These are phyloP conservation scores for Salvia miltiorrhiza DNA, from an alignment of 257 asterid species.

Conservation along the genomic window DNA sequence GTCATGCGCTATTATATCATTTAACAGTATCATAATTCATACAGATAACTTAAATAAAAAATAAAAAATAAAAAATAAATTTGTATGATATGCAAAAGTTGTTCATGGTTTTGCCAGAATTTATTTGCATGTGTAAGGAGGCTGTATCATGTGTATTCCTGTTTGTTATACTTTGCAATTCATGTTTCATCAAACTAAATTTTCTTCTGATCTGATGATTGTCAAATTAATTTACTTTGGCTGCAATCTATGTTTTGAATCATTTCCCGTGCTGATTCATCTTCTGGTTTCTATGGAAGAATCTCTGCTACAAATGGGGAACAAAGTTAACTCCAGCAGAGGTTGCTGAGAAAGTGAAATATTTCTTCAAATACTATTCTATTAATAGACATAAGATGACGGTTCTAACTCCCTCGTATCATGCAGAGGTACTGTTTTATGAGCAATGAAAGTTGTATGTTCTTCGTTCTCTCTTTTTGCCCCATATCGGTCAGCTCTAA, in stretches of 20 bases:
- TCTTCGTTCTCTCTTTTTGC: not conserved
- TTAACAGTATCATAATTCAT: not conserved
- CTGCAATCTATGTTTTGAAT: not conserved
- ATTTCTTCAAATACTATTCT: slow-evolving; percentile 87
- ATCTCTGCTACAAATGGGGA: slow-evolving; percentile 95
- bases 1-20: slow-evolving; percentile 11
- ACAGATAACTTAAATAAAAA: not conserved
- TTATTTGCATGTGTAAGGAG: too few species aligned
- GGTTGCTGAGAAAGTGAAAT: slow-evolving; percentile 81
- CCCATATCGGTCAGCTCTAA: not conserved
- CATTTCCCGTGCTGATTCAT: not conserved
- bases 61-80: too few species aligned
- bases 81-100: too few species aligned
- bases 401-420: slow-evolving; percentile 88
- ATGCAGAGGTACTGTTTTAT: slow-evolving; percentile 60
- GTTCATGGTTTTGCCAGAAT: too few species aligned
- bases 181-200: not conserved
- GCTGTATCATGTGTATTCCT: not conserved
- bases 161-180: not conserved
- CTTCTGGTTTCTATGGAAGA: slow-evolving; percentile 38
- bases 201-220: not conserved
- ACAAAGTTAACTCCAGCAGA: slow-evolving; percentile 66
- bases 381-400: slow-evolving; percentile 97
- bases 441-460: not conserved
- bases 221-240: not conserved